These are phyloP conservation scores for Hanseniaspora nectarophila DNA, from an alignment of 805 yeast species.

Conservation along the genomic window DNA sequence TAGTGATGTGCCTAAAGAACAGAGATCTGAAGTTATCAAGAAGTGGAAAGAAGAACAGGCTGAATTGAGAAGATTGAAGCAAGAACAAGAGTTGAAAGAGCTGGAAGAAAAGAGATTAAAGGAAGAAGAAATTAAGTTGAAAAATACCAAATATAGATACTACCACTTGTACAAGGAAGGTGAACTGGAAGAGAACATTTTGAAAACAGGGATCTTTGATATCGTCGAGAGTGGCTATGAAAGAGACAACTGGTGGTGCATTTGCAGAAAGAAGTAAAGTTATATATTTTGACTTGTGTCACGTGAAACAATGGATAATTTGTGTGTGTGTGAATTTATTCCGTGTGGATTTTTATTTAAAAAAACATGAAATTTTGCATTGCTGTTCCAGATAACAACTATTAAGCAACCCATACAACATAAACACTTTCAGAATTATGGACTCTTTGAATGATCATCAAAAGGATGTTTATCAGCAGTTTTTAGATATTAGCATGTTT, in stretches of 20 bases:
- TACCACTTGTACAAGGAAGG: conserved; percentile 81
- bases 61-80: conserved; percentile 16
- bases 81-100: conserved; percentile 18
- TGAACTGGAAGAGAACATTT: conserved; percentile 63
- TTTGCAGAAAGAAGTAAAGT: conserved; percentile 30
- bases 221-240: conserved; percentile 73
- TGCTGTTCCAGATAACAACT: too few relatives aligned
- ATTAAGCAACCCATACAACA: not conserved
- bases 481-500: conserved; percentile 2
- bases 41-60: conserved; percentile 25
- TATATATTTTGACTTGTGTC: too few relatives aligned
- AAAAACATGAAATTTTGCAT: too few relatives aligned
- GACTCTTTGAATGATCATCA: conserved; percentile 4
- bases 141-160: conserved; percentile 61
- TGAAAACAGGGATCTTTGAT: conserved; percentile 50
- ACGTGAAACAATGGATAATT: too few relatives aligned
- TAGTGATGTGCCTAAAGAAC: conserved; percentile 21
- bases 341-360: too few relatives aligned
- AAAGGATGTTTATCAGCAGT: not conserved
- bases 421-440: not conserved
- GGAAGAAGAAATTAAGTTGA: conserved; percentile 22
- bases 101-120: conserved; percentile 18
- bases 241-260: conserved; percentile 87
- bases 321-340: too few relatives aligned
- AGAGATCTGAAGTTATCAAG: conserved; percentile 24